phyloP scores from a whole-genome alignment of 1,139 yeast genomes.

The Saccharomycopsis hybrid region DNA sequence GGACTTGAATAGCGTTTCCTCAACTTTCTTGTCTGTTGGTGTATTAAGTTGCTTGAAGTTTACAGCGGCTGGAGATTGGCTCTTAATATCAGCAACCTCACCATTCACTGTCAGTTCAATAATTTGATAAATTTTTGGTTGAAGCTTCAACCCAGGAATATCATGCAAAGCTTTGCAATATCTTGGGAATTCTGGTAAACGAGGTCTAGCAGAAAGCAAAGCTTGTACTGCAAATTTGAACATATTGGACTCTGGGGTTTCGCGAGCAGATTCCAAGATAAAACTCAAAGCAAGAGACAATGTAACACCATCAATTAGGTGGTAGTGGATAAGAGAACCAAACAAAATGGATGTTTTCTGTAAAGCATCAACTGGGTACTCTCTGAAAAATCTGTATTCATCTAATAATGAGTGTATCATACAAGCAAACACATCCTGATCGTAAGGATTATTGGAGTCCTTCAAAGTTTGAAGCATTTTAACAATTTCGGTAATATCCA shows the following conservation, averaged over 20 bases:
- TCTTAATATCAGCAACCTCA: constrained; percentile 28
- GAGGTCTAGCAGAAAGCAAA: constrained; percentile 78
- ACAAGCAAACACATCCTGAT: constrained; percentile 96
- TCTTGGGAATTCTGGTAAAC: constrained; percentile 81
- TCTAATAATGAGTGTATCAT: constrained; percentile 95
- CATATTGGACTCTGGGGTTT: constrained; percentile 87
- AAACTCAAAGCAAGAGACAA: constrained; percentile 84
- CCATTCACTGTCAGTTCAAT: constrained; percentile 49
- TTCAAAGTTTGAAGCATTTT: constrained; percentile 73
- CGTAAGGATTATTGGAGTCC: constrained; percentile 74
- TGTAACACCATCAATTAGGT: constrained; percentile 84
- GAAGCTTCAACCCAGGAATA: constrained; percentile 72
- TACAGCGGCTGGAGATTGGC: constrained; percentile 28
- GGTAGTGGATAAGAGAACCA: constrained; percentile 84
- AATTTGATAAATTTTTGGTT: constrained; percentile 76
- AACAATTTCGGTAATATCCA: constrained; percentile 85
- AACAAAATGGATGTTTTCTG: constrained; percentile 93
- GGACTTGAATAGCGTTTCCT: constrained; percentile 29
- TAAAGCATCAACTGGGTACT: constrained; percentile 88
- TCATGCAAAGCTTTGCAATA: constrained; percentile 78
- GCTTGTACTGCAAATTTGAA: constrained; percentile 96
- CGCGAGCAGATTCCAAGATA: constrained; percentile 80
- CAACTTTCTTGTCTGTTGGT: constrained; percentile 11
- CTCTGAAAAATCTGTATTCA: constrained; percentile 91
- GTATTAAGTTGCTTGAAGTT: constrained; percentile 4